Evolutionary conservation across 1,139 yeast genomes (phyloP).

Genomic region (Yamadazyma friedrichii): DNA sequence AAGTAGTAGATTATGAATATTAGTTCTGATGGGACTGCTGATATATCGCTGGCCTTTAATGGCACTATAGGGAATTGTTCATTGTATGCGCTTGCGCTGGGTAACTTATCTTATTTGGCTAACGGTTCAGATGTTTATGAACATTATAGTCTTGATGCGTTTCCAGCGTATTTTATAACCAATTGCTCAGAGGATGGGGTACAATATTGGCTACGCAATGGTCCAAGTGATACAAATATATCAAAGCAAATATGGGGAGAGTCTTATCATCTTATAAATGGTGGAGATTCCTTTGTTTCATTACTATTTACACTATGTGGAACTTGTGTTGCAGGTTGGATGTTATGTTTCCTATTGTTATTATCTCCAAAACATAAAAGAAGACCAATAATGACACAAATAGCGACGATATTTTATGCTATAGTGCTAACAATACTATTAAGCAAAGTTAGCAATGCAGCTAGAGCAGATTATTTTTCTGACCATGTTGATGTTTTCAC

Average conservation of each 20-base stretch:
- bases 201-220: constrained; percentile 4
- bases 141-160: constrained; percentile 3
- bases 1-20: too few species aligned
- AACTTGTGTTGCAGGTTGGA: constrained; percentile 51
- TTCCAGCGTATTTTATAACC: constrained; percentile 44
- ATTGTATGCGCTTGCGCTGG: constrained; percentile 36
- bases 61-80: constrained; percentile 33
- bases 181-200: constrained; percentile 31
- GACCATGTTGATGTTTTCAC: constrained; percentile 39
- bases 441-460: constrained; percentile 31
- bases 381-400: constrained; percentile 46
- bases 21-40: not conserved
- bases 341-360: constrained; percentile 46
- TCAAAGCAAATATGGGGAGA: constrained; percentile 2
- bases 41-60: constrained; percentile 8
- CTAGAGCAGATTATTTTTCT: constrained; percentile 33
- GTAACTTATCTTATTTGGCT: constrained; percentile 22
- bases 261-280: constrained; percentile 18
- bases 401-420: constrained; percentile 47
- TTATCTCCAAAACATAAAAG: constrained; percentile 46
- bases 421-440: constrained; percentile 43
- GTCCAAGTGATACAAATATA: not conserved
- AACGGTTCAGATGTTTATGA: constrained; percentile 5
- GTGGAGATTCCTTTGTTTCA: constrained; percentile 48
- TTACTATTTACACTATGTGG: constrained; percentile 41